A percentile compares a stretch with the other conserved stretches of the same genome.
Conservation (phyloP, 805 yeast genomes). For the Spathaspora hagerdaliae region DNA sequence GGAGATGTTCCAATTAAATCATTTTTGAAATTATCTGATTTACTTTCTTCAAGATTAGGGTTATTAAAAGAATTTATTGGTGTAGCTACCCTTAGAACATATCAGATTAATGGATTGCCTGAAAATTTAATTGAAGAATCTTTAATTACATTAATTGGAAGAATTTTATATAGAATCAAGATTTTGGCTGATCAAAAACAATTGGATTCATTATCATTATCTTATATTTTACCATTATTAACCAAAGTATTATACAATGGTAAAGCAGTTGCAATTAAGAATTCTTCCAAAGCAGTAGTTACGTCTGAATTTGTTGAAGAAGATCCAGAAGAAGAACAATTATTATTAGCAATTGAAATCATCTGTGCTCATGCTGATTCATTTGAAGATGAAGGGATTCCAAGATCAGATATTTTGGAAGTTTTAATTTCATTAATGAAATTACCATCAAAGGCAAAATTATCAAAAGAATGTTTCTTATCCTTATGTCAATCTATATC, state of each 20-base stretch:
- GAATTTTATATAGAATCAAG: constrained; percentile 72
- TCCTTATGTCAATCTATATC: constrained; percentile 76
- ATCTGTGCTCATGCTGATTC: constrained; percentile 64
- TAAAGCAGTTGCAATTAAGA: constrained; percentile 49
- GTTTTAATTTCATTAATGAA: constrained; percentile 65
- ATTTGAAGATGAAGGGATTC: constrained; percentile 63
- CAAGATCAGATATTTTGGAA: constrained; percentile 60
- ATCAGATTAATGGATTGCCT: constrained; percentile 43
- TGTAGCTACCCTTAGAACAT: constrained; percentile 61
- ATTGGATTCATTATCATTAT: constrained; percentile 63
- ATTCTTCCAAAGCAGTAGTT: constrained; percentile 45
- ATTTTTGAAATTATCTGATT: constrained; percentile 52
- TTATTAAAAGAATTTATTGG: constrained; percentile 55
- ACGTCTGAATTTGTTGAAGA: constrained; percentile 75
- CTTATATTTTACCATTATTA: constrained; percentile 73
- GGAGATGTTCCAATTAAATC: constrained; percentile 45
- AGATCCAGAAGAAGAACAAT: constrained; percentile 84
- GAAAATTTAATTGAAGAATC: constrained; percentile 48
- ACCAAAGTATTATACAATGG: constrained; percentile 66
- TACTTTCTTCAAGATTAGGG: constrained; percentile 50
- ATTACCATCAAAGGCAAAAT: constrained; percentile 72
- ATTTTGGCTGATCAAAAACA: constrained; percentile 70
- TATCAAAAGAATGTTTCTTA: constrained; percentile 78
- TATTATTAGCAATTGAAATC: constrained; percentile 72
- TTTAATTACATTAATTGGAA: constrained; percentile 48